Percentiles rank a stretch among this genome's conserved stretches.
Evolutionary conservation across 495 filamentous ascomycete species (phyloP).

Genomic region (Tetracladium marchalianum): DNA sequence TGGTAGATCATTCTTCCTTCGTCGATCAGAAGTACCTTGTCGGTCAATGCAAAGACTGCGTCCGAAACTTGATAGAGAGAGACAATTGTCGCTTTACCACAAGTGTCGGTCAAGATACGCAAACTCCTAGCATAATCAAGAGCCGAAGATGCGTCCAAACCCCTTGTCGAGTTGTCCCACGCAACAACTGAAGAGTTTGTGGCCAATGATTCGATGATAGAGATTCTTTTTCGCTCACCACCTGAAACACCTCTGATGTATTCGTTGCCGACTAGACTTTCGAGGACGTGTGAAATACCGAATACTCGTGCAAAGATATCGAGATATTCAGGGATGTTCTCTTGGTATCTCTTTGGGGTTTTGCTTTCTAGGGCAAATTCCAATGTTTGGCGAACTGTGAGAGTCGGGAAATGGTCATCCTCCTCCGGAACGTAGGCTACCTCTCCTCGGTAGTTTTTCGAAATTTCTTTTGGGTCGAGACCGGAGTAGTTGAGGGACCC

Average conservation of each 20-base stretch:
- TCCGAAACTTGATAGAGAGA: slow-evolving; percentile 30
- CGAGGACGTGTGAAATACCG: slow-evolving; percentile 56
- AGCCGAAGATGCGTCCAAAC: slow-evolving; percentile 36
- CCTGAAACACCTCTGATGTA: slow-evolving; percentile 56
- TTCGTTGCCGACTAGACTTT: slow-evolving; percentile 55
- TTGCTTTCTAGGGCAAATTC: slow-evolving; percentile 79
- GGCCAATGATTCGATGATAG: slow-evolving; percentile 37
- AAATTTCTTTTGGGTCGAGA: slow-evolving; percentile 58
- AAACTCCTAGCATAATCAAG: slow-evolving; percentile 32
- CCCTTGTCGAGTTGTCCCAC: slow-evolving; percentile 44
- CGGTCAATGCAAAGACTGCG: slow-evolving; percentile 42
- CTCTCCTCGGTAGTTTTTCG: slow-evolving; percentile 64
- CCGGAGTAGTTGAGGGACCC: slow-evolving; percentile 72
- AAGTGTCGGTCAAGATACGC: slow-evolving; percentile 36
- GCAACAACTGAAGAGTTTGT: slow-evolving; percentile 37
- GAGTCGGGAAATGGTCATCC: slow-evolving; percentile 65
- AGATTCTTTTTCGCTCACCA: slow-evolving; percentile 44
- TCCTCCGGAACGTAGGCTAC: slow-evolving; percentile 79
- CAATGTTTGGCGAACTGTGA: slow-evolving; percentile 67
- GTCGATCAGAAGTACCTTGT: slow-evolving; percentile 54
- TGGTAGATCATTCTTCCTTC: slow-evolving; percentile 56
- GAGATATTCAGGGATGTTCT: slow-evolving; percentile 56
- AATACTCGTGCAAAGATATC: slow-evolving; percentile 57
- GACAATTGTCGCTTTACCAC: slow-evolving; percentile 28
- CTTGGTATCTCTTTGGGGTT: slow-evolving; percentile 59